A percentile compares a stretch with the other conserved stretches of the same genome.
These are phyloP conservation scores for Aspergillus funiculosus DNA, from an alignment of 495 filamentous ascomycete species.

Conservation along the genomic window DNA sequence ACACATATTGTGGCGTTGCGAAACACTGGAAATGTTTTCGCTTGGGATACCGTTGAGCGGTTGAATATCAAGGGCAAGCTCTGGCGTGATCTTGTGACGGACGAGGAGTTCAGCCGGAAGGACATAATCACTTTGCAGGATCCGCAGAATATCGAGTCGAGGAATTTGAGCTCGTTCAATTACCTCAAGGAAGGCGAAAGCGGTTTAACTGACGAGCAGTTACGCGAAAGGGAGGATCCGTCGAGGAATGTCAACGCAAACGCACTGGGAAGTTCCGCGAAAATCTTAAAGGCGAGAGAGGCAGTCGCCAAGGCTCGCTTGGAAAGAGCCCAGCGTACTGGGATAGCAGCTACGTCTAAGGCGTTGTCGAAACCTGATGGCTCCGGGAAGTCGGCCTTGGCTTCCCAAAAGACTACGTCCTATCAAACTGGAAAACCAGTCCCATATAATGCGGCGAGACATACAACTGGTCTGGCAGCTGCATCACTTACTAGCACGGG, in stretches of 20 bases:
- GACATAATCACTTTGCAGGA: slow-evolving; percentile 98
- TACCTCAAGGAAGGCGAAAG: slow-evolving; percentile 78
- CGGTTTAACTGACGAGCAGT: slow-evolving; percentile 57
- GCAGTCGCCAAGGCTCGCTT: slow-evolving; percentile 78
- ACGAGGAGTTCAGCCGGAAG: slow-evolving; percentile 78
- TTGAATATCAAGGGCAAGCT: slow-evolving; percentile 97
- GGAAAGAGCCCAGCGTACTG: slow-evolving; percentile 42
- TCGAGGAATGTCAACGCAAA: slow-evolving; percentile 64
- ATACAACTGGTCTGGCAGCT: slow-evolving; percentile 88
- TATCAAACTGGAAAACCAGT: slow-evolving; percentile 36
- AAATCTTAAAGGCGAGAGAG: slow-evolving; percentile 87
- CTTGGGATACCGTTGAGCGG: slow-evolving; percentile 89
- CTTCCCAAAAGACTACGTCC: slow-evolving; percentile 21
- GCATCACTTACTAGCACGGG: slow-evolving; percentile 94
- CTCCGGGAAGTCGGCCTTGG: slow-evolving; percentile 7
- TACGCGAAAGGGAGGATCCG: slow-evolving; percentile 49
- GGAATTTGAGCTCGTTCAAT: slow-evolving; percentile 86
- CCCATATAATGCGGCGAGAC: slow-evolving; percentile 78
- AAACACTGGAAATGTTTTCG: slow-evolving; percentile 89
- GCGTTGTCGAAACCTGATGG: slow-evolving; percentile 37
- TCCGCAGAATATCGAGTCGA: slow-evolving; percentile 78
- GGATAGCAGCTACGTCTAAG: slow-evolving; percentile 25
- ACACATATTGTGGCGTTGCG: slow-evolving; percentile 90
- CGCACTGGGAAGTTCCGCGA: slow-evolving; percentile 74
- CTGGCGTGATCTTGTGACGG: slow-evolving; percentile 87